Evolutionary conservation across 2,329 filamentous ascomycete genomes (phyloP).

Genomic region (Ceratocystis diversiconidia): DNA sequence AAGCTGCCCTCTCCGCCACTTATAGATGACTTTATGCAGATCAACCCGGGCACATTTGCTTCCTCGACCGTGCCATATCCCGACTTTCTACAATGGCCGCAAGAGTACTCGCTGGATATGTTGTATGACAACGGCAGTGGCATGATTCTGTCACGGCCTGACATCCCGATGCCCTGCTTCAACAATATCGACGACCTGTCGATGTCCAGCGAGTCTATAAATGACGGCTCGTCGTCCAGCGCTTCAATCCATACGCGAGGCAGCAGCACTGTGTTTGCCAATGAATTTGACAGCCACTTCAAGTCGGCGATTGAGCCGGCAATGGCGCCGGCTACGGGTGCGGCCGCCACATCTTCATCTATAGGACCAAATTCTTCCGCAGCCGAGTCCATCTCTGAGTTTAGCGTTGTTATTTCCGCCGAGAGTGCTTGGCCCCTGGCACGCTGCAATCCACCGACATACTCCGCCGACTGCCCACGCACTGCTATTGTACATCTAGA

Average conservation of each 20-base stretch:
- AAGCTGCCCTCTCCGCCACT: slow-evolving; percentile 9
- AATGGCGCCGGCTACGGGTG: slow-evolving; percentile 19
- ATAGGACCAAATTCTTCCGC: neutral
- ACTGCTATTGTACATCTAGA: slow-evolving; percentile 39
- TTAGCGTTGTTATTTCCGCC: slow-evolving; percentile 33
- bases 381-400: slow-evolving; percentile 26
- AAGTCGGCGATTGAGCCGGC: slow-evolving; percentile 25
- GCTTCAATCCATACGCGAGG: slow-evolving; percentile 33
- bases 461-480: slow-evolving; percentile 32
- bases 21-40: slow-evolving; percentile 32
- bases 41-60: slow-evolving; percentile 26
- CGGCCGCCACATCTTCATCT: slow-evolving; percentile 19
- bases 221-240: slow-evolving; percentile 27
- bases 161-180: slow-evolving; percentile 28
- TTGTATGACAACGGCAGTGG: slow-evolving; percentile 27
- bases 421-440: slow-evolving; percentile 39
- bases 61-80: slow-evolving; percentile 28
- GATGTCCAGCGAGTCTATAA: neutral
- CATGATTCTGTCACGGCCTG: slow-evolving; percentile 24
- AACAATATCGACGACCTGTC: slow-evolving; percentile 30
- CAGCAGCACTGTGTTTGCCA: slow-evolving; percentile 34
- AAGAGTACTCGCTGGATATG: slow-evolving; percentile 31
- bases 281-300: slow-evolving; percentile 26
- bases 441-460: slow-evolving; percentile 34
- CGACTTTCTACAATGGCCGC: slow-evolving; percentile 31